These are phyloP conservation scores for Fraxinus sp. DNA, from an alignment of 305 asterid genomes.

Conservation along the genomic window DNA sequence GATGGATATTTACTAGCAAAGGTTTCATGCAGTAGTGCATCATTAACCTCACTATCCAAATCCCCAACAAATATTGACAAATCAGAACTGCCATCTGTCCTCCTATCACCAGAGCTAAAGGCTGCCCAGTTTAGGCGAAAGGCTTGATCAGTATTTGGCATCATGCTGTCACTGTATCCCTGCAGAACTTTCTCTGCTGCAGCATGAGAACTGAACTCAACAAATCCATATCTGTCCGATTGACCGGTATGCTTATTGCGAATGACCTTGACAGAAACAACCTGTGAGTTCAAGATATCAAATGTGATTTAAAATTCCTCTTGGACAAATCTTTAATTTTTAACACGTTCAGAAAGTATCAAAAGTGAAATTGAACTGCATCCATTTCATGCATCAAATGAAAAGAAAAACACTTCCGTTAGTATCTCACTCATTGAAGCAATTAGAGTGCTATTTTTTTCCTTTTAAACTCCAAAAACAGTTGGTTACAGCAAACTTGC, in stretches of 20 bases:
- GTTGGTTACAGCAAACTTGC: neutral
- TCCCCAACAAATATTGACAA: conserved; percentile 94
- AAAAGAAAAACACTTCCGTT: neutral
- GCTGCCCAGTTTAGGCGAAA: conserved; percentile 97
- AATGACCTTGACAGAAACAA: conserved; percentile 76
- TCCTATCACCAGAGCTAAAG: conserved; percentile 84
- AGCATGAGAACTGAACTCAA: conserved; percentile 75
- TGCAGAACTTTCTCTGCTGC: conserved; percentile 85
- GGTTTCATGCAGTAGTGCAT: conserved; percentile 73
- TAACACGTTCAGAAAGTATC: neutral
- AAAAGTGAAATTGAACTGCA: neutral
- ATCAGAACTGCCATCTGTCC: conserved; percentile 75
- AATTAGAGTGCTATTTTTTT: neutral
- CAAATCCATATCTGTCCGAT: conserved; percentile 88
- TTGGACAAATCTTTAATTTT: neutral
- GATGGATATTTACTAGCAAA: conserved; percentile 84
- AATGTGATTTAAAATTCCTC: neutral
- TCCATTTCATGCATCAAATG: neutral
- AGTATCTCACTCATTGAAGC: neutral
- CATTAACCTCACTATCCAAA: conserved; percentile 86
- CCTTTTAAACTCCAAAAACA: neutral
- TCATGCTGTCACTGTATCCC: conserved; percentile 58
- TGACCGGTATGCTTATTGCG: conserved; percentile 98
- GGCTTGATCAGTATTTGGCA: conserved; percentile 85
- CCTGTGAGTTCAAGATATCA: conserved; percentile 39